Evolutionary conservation across 1,139 yeast species (phyloP).

Genomic region (Candida gigantensis): DNA sequence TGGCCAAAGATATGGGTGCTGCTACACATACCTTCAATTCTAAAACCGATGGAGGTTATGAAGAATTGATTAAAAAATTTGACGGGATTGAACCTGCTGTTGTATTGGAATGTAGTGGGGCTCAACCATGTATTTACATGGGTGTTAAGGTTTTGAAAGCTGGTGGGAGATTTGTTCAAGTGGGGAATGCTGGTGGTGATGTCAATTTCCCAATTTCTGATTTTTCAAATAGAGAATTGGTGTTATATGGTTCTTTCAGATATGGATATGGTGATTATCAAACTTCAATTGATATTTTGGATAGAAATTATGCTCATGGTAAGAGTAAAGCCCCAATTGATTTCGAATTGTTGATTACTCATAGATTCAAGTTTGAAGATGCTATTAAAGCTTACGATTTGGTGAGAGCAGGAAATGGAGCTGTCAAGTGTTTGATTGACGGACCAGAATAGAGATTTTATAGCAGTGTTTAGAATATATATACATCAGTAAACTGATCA

Average conservation of each 20-base stretch:
- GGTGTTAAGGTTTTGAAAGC: slow-evolving; percentile 59
- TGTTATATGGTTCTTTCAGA: slow-evolving; percentile 76
- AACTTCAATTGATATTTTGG: slow-evolving; percentile 68
- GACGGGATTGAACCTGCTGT: slow-evolving; percentile 54
- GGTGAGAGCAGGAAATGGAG: slow-evolving; percentile 49
- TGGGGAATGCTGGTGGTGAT: slow-evolving; percentile 72
- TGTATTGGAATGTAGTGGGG: slow-evolving; percentile 75
- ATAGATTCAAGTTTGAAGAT: slow-evolving; percentile 69
- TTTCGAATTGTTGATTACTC: slow-evolving; percentile 67
- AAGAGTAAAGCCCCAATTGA: slow-evolving; percentile 49
- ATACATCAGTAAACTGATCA: no score
- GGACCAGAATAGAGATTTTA: slow-evolving; percentile 42
- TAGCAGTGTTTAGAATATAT: no score
- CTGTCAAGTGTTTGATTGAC: slow-evolving; percentile 48
- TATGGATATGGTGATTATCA: slow-evolving; percentile 79
- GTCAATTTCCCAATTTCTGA: slow-evolving; percentile 75
- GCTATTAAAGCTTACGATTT: slow-evolving; percentile 81
- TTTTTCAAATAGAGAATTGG: slow-evolving; percentile 68
- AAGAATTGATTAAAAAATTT: slow-evolving; percentile 37
- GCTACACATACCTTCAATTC: slow-evolving; percentile 67
- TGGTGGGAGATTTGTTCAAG: slow-evolving; percentile 73
- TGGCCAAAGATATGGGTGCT: slow-evolving; percentile 57
- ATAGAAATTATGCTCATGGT: slow-evolving; percentile 58
- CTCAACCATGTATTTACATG: slow-evolving; percentile 64
- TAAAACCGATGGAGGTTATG: slow-evolving; percentile 34